Base-by-base conservation (phyloP, 352 stramenopile species). In the Plasmopara halstedii region DNA sequence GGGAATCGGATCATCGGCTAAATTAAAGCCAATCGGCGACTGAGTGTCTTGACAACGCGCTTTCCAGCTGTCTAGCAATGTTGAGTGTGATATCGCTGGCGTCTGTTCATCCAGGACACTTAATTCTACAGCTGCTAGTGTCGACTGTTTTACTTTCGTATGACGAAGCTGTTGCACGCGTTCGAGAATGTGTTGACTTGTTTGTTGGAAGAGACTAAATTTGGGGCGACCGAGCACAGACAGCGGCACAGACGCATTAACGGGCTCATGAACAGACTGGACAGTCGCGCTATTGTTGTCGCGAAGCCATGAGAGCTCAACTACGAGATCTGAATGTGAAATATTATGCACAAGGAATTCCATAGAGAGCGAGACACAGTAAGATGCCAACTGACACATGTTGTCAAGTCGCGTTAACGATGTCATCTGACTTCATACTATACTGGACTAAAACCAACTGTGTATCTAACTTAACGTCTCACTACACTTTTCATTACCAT, bases 301-400 rank as follows among this genome's bases (percentile, higher is more conserved):
- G n/a, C 65, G 67, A 27, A 86, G 47, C 72, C 81, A 87, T 50
- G 76, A 85, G 52, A 93, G 78, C 70, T 93, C 78, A 17, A 98
- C 68, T 15, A 98, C 77, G 14, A 98, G 58, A 67, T 98, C 95
- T 40, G 91, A 97, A 63, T 98, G 94, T 41, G 88, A 97, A 50
- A 98, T 93, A 69, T 98, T 98, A 75, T 98, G 91, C 51, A 98
- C 86, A 18, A 98, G 71, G 43, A 98, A 88, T 62, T 98, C 94
- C 58, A 98, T 89, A 9, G 22, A 17, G 27, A 47, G 38, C 35
- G 42, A 32, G 45, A 55, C 32, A 45, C 18, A 27, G 23, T 37
- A 50, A 63, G 43, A 49, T 49, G 45, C 19, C 6, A 36, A 53
- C 52, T 54, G 45, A 45, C 34, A 14, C 44, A 55, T 46, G 27